A percentile compares a stretch with the other conserved stretches of the same genome.
Evolutionary conservation across 2,329 filamentous ascomycete genomes (phyloP).

Genomic region (Diaporthe amygdali): DNA sequence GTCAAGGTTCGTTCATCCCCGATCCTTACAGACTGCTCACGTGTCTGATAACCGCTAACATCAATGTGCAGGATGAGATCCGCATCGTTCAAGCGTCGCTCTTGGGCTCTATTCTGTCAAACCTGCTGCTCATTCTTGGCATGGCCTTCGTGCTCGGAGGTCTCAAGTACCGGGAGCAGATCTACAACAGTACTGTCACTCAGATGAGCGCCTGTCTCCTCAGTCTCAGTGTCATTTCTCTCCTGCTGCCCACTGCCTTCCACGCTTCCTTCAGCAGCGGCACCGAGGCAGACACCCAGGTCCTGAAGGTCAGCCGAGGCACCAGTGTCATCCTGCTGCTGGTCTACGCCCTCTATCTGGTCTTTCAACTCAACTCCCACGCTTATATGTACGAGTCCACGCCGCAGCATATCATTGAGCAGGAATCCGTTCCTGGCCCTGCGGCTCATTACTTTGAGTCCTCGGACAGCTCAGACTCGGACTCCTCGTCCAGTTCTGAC

Average conservation of each 20-base stretch:
- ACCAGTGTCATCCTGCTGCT: conserved; percentile 77
- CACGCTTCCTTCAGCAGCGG: conserved; percentile 72
- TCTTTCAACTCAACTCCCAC: conserved; percentile 78
- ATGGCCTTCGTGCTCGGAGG: conserved; percentile 77
- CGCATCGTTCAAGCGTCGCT: conserved; percentile 78
- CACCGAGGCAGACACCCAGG: conserved; percentile 61
- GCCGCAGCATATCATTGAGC: conserved; percentile 67
- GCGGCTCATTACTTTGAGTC: conserved; percentile 68
- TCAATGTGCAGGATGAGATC: conserved; percentile 59
- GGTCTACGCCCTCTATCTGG: conserved; percentile 75
- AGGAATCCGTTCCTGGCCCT: conserved; percentile 71
- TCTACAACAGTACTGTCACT: conserved; percentile 75
- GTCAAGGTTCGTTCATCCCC: conserved; percentile 33
- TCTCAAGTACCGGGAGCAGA: conserved; percentile 70
- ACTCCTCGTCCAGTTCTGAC: conserved; percentile 57
- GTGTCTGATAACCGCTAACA: neutral
- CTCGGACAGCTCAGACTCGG: conserved; percentile 46
- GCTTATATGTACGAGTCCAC: conserved; percentile 72
- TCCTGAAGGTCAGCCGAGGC: conserved; percentile 76
- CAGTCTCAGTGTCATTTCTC: conserved; percentile 61
- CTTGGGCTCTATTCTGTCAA: conserved; percentile 78
- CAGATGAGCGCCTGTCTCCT: conserved; percentile 76
- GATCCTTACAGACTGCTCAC: neutral
- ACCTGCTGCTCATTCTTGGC: conserved; percentile 75
- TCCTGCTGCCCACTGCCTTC: conserved; percentile 47